phyloP scores from a whole-genome alignment of 345 rosid genomes.

The Psidium friedrichsthalianum region DNA sequence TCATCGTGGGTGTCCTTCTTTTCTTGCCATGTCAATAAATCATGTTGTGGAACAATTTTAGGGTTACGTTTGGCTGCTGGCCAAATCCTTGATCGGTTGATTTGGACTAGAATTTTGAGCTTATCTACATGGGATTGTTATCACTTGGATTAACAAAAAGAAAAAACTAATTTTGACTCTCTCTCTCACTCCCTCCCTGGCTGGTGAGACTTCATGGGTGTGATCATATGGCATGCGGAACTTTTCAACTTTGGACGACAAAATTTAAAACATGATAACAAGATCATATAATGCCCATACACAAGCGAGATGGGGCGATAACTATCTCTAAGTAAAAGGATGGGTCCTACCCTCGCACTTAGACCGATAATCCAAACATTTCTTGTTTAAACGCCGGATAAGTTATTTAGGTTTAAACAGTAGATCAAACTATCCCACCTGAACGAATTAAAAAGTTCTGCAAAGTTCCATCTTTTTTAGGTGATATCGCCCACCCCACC shows the following conservation, averaged over 20 bases:
- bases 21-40: background rate
- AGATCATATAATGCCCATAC: background rate
- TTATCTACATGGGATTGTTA: background rate
- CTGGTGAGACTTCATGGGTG: background rate
- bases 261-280: background rate
- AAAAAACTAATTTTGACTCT: no score
- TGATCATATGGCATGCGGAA: background rate
- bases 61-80: background rate
- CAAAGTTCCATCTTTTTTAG: background rate
- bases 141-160: no score
- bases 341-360: background rate
- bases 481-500: background rate
- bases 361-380: background rate
- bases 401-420: background rate
- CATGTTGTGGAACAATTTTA: background rate
- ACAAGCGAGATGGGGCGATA: background rate
- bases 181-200: background rate
- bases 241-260: background rate
- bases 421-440: background rate
- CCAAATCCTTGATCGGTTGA: background rate
- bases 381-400: background rate
- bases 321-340: background rate
- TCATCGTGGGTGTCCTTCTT: background rate
- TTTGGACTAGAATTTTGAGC: background rate
- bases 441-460: background rate